Evolutionary conservation across 495 filamentous ascomycete species (phyloP).

Genomic region (Neurospora sp.): DNA sequence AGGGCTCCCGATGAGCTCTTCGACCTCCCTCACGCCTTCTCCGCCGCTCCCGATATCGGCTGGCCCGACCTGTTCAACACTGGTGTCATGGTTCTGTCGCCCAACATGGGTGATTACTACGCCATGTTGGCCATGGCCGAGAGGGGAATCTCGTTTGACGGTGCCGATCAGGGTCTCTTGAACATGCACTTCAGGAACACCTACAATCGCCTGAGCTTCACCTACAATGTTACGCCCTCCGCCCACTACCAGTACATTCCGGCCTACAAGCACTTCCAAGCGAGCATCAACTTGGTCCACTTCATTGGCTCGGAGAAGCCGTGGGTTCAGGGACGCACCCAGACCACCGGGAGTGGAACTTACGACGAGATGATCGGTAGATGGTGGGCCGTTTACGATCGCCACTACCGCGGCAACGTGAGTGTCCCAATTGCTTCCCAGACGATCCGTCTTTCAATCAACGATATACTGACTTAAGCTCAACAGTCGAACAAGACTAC

Average conservation of each 20-base stretch:
- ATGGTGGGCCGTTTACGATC: conserved; percentile 92
- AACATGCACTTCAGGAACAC: conserved; percentile 82
- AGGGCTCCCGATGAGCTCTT: conserved; percentile 91
- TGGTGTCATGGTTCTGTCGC: conserved; percentile 82
- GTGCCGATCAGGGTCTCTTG: conserved; percentile 89
- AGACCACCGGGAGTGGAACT: conserved; percentile 44
- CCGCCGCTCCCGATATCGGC: conserved; percentile 88
- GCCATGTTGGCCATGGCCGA: conserved; percentile 74
- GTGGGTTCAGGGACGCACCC: conserved; percentile 62
- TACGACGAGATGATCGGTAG: conserved; percentile 69
- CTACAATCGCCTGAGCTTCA: conserved; percentile 84
- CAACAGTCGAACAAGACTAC: conserved; percentile 5
- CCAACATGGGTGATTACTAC: conserved; percentile 79
- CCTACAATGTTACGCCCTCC: conserved; percentile 92
- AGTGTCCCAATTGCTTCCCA: neutral
- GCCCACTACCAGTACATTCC: conserved; percentile 92
- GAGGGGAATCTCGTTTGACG: conserved; percentile 86
- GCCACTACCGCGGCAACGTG: conserved; percentile 57
- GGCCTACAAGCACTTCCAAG: conserved; percentile 86
- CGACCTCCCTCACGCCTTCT: conserved; percentile 62
- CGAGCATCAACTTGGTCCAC: conserved; percentile 76
- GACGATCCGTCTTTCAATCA: neutral
- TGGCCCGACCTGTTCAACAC: conserved; percentile 99
- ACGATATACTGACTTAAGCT: conserved; percentile 6
- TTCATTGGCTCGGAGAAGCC: conserved; percentile 91